phyloP scores from a whole-genome alignment of 495 filamentous ascomycete species.

The Achaetomiella virescens region DNA sequence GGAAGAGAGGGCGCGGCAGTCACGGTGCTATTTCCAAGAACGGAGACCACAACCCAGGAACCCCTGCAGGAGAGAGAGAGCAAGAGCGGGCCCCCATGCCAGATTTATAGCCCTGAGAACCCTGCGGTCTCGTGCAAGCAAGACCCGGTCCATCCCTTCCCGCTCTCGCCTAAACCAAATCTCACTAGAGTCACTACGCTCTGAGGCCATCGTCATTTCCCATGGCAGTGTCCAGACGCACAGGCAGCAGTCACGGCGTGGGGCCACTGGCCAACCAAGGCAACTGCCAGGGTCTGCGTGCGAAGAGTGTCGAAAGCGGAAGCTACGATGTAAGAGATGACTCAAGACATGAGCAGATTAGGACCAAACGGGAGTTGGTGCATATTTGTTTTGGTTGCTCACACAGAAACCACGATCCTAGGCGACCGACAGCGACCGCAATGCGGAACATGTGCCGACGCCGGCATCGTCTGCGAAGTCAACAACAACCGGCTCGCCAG shows the following conservation, averaged over 20 bases:
- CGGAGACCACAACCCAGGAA: not conserved
- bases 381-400: not conserved
- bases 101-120: slow-evolving; percentile 3
- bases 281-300: slow-evolving; percentile 42
- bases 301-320: slow-evolving; percentile 45
- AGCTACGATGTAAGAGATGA: slow-evolving; percentile 35
- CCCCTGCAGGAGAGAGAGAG: no score
- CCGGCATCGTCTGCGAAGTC: slow-evolving; percentile 44
- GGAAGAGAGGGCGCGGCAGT: no score
- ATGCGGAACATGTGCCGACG: slow-evolving; percentile 46
- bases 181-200: no score
- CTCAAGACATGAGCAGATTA: not conserved
- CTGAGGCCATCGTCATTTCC: slow-evolving; percentile 1
- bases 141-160: slow-evolving; percentile 5
- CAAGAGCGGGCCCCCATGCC: not conserved
- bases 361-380: not conserved
- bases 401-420: slow-evolving; percentile 4
- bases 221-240: slow-evolving; percentile 19
- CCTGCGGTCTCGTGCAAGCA: not conserved
- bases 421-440: slow-evolving; percentile 46
- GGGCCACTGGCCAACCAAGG: slow-evolving; percentile 24
- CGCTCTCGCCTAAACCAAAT: not conserved
- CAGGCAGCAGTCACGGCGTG: slow-evolving; percentile 13
- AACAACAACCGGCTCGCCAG: slow-evolving; percentile 41
- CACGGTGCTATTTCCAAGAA: no score